Base-by-base conservation (phyloP, 139 green algal genomes). In the Coelastrella sp. region DNA sequence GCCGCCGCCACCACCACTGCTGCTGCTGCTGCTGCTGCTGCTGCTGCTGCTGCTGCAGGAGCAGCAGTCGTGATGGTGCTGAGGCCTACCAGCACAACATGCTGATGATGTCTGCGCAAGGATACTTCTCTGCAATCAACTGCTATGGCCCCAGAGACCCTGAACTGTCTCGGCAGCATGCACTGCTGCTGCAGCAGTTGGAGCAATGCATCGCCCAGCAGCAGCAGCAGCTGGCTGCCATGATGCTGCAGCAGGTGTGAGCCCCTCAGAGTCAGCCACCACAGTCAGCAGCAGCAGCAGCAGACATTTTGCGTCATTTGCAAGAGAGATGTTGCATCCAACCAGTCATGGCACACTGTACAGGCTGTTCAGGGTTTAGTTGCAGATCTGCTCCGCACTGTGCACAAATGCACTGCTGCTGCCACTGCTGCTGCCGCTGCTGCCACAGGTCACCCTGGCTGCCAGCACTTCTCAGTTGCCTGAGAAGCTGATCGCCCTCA, bases 161-260 rank as follows among this genome's bases (percentile, higher is more conserved):
- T 73, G 10, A 74, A 19, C 10, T 86, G 81, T 1, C 20, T 6
- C 22, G 24, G 81, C 81, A 86, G 56, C 81, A 86, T 63, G 58
- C 8, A 19, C n/a, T 35, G 60, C n/a, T 86, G 24, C 59, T 66
- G 59, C 20, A 15, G n/a, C 59, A 74, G 80, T n/a, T 86, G 80
- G 22, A 73, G n/a, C 57, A 63, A 7, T 86, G 58, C 15, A 24
- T 60, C 6, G 27, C 22, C 22, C 22, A 58, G 80, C 80, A 68
- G 10, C 59, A 70, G n/a, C 59, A 86, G n/a, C n/a, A 68, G n/a
- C 20, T 27, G 7, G 20, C 10, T 15, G 14, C 27, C 12, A 49
- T 86, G 15, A 86, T 86, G 80, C 80, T 49, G 59, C 80, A 86
- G 56, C 80, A 86, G 80, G 80, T 86, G 59, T 22, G 80, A 10